phyloP scores from a whole-genome alignment of 73 alveolate species.

The Breviolum minutum region DNA sequence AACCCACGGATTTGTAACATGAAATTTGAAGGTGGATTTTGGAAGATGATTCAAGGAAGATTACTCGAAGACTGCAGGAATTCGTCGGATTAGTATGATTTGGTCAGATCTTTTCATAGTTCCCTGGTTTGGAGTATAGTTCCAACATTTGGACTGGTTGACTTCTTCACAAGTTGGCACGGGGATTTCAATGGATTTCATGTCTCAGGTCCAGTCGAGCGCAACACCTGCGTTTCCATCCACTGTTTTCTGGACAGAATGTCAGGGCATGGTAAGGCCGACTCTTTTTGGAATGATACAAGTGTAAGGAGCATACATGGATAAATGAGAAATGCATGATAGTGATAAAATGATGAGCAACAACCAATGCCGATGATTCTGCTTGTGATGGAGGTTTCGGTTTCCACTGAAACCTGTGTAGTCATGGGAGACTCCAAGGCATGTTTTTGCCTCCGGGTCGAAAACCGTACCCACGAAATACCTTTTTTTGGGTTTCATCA shows the following conservation, averaged over 20 bases:
- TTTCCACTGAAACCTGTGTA: too few relatives aligned
- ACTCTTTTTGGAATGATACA: too few relatives aligned
- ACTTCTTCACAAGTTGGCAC: too few relatives aligned
- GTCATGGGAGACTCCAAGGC: too few relatives aligned
- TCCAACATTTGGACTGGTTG: background rate
- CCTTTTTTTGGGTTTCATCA: too few relatives aligned
- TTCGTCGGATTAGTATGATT: background rate
- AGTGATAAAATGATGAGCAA: background rate
- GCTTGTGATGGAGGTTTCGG: too few relatives aligned
- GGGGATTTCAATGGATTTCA: background rate
- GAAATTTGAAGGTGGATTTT: too few relatives aligned
- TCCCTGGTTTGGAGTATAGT: background rate
- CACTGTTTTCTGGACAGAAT: slow-evolving; percentile 77
- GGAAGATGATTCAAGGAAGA: background rate
- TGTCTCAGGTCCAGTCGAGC: slow-evolving; percentile 70
- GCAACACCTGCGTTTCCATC: slow-evolving; percentile 90
- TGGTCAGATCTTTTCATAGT: background rate
- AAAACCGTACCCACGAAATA: too few relatives aligned
- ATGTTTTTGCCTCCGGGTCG: too few relatives aligned
- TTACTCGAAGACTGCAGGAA: background rate
- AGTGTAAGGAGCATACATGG: too few relatives aligned
- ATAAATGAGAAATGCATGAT: background rate
- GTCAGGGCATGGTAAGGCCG: too few relatives aligned
- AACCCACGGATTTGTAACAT: too few relatives aligned
- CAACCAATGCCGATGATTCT: background rate